These are phyloP conservation scores for Thuidium tamariscinum DNA, from an alignment of 225 moss, liverwort and hornwort genomes.

Conservation along the genomic window DNA sequence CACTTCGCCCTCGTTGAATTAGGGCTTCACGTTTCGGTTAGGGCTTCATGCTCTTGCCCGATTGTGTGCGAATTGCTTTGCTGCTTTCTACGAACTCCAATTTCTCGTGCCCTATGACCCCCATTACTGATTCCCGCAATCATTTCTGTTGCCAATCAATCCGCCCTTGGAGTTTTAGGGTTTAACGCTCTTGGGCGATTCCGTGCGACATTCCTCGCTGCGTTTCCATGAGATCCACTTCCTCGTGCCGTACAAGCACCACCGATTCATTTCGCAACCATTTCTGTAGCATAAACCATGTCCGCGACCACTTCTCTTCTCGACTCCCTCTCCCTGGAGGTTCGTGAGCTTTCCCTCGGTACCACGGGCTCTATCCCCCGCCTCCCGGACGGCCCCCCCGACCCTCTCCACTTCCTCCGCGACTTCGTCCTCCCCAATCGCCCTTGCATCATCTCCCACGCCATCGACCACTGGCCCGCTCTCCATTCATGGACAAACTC, in stretches of 20 bases:
- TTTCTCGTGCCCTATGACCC: no score
- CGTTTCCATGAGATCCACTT: no score
- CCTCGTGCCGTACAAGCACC: no score
- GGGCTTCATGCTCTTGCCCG: not conserved
- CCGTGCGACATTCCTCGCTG: no score
- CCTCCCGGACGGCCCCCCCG: constrained; percentile 29
- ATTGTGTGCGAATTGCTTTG: no score
- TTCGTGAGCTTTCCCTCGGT: constrained; percentile 81
- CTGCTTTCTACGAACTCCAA: no score
- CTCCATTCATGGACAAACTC: constrained; percentile 64
- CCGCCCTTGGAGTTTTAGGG: not conserved
- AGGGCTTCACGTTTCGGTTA: not conserved
- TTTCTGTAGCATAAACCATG: not conserved
- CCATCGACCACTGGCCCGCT: constrained; percentile 85
- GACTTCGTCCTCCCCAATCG: constrained; percentile 71
- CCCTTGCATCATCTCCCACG: constrained; percentile 81
- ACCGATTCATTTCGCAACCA: not conserved
- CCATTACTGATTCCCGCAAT: not conserved
- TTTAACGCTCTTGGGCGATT: not conserved
- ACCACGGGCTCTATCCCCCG: constrained; percentile 45
- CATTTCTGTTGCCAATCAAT: not conserved
- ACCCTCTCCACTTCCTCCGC: constrained; percentile 55
- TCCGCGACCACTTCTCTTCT: constrained; percentile 1
- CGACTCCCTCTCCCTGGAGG: constrained; percentile 40
- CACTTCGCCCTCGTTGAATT: no score